Evolutionary conservation across 2,329 filamentous ascomycete species (phyloP).

Genomic region (Macroventuria anomochaeta): DNA sequence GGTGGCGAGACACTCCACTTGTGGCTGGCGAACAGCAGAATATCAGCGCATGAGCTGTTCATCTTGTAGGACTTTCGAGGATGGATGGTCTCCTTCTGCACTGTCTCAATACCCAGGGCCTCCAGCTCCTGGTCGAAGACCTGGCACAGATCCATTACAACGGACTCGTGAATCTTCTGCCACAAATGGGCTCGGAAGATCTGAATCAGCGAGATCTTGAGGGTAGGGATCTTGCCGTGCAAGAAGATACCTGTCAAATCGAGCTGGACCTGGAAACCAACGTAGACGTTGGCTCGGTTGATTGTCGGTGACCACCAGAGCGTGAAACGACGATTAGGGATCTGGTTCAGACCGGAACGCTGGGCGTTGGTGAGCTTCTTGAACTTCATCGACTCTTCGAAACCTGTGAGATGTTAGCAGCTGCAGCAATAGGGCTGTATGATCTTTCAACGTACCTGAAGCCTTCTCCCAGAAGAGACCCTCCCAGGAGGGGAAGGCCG

Average conservation of each 20-base stretch:
- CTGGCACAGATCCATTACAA: constrained; percentile 98
- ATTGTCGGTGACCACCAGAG: constrained; percentile 95
- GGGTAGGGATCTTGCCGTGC: constrained; percentile 96
- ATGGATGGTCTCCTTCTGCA: constrained; percentile 99
- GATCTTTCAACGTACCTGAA: constrained; percentile 33
- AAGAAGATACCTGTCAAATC: constrained; percentile 98
- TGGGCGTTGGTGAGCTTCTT: constrained; percentile 99
- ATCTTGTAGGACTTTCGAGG: constrained; percentile 99
- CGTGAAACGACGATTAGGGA: constrained; percentile 97
- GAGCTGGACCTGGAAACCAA: constrained; percentile 98
- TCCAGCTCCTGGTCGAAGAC: constrained; percentile 98
- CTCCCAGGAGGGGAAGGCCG: constrained; percentile 96
- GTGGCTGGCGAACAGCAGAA: constrained; percentile 93
- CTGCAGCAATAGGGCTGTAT: background rate
- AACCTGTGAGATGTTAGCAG: constrained; percentile 25
- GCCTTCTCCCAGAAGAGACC: constrained; percentile 89
- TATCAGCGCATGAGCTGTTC: constrained; percentile 99
- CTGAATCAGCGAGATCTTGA: constrained; percentile 98
- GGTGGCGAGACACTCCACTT: constrained; percentile 98
- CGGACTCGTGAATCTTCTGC: constrained; percentile 99
- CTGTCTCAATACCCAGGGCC: constrained; percentile 92
- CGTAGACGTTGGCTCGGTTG: constrained; percentile 95
- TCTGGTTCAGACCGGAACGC: constrained; percentile 94
- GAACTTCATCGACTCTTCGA: constrained; percentile 80
- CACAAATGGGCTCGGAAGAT: constrained; percentile 99